Percentiles rank a stretch among this genome's conserved stretches.
Conservation (phyloP, 1,139 yeast species). For the Sugiyamaella castrensis region DNA sequence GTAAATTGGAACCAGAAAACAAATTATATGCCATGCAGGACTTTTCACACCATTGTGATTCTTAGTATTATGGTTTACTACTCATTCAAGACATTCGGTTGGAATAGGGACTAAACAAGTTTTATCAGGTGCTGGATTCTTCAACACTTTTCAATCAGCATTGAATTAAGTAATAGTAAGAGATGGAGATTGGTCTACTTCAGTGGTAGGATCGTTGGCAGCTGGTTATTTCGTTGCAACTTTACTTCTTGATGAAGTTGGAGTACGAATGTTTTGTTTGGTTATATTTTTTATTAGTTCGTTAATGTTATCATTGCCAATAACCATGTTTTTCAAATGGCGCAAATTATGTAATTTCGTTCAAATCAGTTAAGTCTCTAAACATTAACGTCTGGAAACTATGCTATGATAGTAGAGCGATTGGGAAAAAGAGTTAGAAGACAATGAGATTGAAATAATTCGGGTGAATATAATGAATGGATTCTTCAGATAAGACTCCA, state of each 20-base stretch:
- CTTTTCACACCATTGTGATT: constrained; percentile 20
- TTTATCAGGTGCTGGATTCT: constrained; percentile 21
- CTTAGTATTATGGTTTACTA: constrained; percentile 12
- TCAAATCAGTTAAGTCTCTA: too few relatives aligned
- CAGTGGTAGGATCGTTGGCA: constrained; percentile 21
- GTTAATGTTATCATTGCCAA: constrained; percentile 7
- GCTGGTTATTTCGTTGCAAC: constrained; percentile 19
- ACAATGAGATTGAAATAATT: too few relatives aligned
- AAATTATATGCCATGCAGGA: constrained; percentile 18
- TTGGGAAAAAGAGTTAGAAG: too few relatives aligned
- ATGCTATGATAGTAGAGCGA: too few relatives aligned
- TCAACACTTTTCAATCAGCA: constrained; percentile 22
- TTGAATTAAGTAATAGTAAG: constrained; percentile 23
- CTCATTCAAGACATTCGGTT: constrained; percentile 13
- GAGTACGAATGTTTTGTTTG: constrained; percentile 10
- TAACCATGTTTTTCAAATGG: constrained; percentile 13
- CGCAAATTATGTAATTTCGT: constrained; percentile 13
- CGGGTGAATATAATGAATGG: too few relatives aligned
- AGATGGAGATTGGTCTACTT: constrained; percentile 22
- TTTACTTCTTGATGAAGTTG: constrained; percentile 11
- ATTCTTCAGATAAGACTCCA: too few relatives aligned
- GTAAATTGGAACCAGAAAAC: constrained; percentile 19
- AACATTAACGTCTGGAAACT: too few relatives aligned
- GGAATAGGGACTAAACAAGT: constrained; percentile 15
- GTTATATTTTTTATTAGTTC: constrained; percentile 14